Evolutionary conservation across 2,329 filamentous ascomycete genomes (phyloP), one percentile per base, ranked within the genome.

Genomic region (Neopestalotiopsis clavispora): DNA sequence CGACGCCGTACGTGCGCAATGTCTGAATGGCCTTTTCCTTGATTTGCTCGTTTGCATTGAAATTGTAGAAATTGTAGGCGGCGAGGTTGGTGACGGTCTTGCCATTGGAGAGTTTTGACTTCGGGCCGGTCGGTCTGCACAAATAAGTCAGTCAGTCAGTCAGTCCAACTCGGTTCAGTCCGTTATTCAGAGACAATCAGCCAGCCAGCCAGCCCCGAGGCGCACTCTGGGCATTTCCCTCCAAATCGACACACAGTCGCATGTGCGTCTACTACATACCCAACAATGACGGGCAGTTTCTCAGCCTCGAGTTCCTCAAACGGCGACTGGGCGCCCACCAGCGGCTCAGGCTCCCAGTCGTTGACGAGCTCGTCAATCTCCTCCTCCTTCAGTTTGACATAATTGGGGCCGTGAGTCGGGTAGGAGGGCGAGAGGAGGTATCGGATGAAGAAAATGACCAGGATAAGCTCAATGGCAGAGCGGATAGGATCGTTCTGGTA

Each of bases 401-500:
- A 94, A 77, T 94, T 96, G 74, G 93, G 92, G 79, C 95, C 95
- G 78, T 93, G 90, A 17, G 95, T 98, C 72, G 94, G 94, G 82
- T 99, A 99, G 66, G 94, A 94, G 0, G 95, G 95, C 71, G 94
- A 92, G 71, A 98, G 86, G 67, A 99, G 86, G 80, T 99, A 99
- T 72, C 95, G 90, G 69, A 99, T 92, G 72, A 97, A 97, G 83
- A 99, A 99, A 67, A 99, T 89, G 74, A 99, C 93, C 69, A 99
- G 87, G 73, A 98, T 91, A 65, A 99, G 85, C 82, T 99, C 96
- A 74, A 99, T 94, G 52, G 94, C 94, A 66, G 94, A 97, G 67
- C 97, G 92, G 68, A 98, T 90, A 10, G 96, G 96, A 76, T 99
- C 96, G 79, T 99, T 92, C 84, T 99, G 96, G 84, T 99, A 98